phyloP scores from a whole-genome alignment of 768 basidiomycete genomes.

The Tubosaeta sp. region DNA sequence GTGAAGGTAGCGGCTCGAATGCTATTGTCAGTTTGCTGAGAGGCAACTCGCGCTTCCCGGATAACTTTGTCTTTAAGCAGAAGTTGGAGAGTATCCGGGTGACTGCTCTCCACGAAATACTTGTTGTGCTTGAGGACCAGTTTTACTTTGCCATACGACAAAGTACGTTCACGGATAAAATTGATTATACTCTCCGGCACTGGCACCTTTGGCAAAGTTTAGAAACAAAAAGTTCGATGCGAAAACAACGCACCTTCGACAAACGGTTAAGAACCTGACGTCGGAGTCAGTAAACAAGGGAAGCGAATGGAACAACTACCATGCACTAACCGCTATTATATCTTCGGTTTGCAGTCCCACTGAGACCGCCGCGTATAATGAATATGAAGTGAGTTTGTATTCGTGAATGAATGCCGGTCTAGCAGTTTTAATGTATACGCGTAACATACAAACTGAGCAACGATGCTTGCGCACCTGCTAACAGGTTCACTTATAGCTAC shows the following conservation, averaged over 20 bases:
- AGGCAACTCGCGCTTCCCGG: conserved; percentile 74
- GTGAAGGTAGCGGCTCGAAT: conserved; percentile 76
- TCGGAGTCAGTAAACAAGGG: conserved; percentile 31
- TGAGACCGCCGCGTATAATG: conserved; percentile 96
- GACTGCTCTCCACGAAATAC: conserved; percentile 94
- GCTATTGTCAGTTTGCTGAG: conserved; percentile 65
- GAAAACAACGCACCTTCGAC: conserved; percentile 50
- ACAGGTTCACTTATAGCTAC: conserved; percentile 98
- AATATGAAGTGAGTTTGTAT: conserved; percentile 98
- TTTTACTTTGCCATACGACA: conserved; percentile 98
- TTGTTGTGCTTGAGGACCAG: conserved; percentile 97
- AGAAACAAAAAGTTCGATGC: conserved; percentile 1
- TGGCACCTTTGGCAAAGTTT: conserved; percentile 59
- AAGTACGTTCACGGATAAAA: conserved; percentile 89
- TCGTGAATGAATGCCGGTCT: conserved; percentile 99
- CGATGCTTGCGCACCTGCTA: conserved; percentile 70
- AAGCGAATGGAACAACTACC: conserved; percentile 12
- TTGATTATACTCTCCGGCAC: conserved; percentile 82
- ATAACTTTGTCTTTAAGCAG: conserved; percentile 85
- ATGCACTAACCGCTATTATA: conserved; percentile 84
- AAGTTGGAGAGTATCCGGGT: conserved; percentile 87
- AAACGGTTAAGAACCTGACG: conserved; percentile 71
- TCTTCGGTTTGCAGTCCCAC: conserved; percentile 97
- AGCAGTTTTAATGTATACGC: conserved; percentile 12
- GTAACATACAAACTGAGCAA: conserved; percentile 26